Percentiles rank a stretch among this genome's conserved stretches.
These are phyloP conservation scores for Penicillium riverlandense DNA, from an alignment of 495 filamentous ascomycete species.

Conservation along the genomic window DNA sequence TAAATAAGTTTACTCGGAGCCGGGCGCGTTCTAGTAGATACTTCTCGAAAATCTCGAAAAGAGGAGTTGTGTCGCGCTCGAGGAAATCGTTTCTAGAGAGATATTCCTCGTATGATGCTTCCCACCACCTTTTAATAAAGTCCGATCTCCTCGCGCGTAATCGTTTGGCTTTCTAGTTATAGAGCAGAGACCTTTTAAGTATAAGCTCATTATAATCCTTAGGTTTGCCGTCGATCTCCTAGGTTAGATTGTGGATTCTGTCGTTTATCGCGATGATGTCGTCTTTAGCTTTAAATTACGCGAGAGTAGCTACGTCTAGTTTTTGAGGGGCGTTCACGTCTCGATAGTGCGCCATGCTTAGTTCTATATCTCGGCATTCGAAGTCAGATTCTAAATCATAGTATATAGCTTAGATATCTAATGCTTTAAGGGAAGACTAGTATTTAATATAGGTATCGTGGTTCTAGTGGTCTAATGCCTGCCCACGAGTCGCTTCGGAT, in stretches of 20 bases:
- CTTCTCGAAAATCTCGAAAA: slow-evolving; percentile 13
- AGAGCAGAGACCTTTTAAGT: slow-evolving; percentile 7
- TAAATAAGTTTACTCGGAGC: slow-evolving; percentile 8
- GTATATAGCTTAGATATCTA: slow-evolving; percentile 14
- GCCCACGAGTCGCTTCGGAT: slow-evolving; percentile 12
- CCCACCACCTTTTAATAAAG: slow-evolving; percentile 13
- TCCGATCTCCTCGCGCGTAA: slow-evolving; percentile 2
- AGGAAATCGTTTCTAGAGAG: slow-evolving; percentile 12
- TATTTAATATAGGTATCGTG: slow-evolving; percentile 19
- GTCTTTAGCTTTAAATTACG: slow-evolving; percentile 5
- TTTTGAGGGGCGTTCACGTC: slow-evolving; percentile 11
- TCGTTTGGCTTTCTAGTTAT: slow-evolving; percentile 12
- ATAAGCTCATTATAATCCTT: slow-evolving; percentile 2
- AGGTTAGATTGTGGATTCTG: slow-evolving; percentile 7
- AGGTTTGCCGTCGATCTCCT: slow-evolving; percentile 5
- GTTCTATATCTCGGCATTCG: slow-evolving; percentile 15
- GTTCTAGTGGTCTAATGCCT: slow-evolving; percentile 14
- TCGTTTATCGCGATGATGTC: slow-evolving; percentile 10
- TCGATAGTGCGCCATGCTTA: slow-evolving; percentile 17
- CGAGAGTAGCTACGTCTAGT: slow-evolving; percentile 8
- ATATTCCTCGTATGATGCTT: slow-evolving; percentile 12
- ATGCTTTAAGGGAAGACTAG: slow-evolving; percentile 8
- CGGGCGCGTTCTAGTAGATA: slow-evolving; percentile 9
- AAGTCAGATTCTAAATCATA: slow-evolving; percentile 16
- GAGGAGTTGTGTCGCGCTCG: slow-evolving; percentile 9